Conservation (phyloP, 108 stramenopile species). For the Stephanodiscus triporus region DNA sequence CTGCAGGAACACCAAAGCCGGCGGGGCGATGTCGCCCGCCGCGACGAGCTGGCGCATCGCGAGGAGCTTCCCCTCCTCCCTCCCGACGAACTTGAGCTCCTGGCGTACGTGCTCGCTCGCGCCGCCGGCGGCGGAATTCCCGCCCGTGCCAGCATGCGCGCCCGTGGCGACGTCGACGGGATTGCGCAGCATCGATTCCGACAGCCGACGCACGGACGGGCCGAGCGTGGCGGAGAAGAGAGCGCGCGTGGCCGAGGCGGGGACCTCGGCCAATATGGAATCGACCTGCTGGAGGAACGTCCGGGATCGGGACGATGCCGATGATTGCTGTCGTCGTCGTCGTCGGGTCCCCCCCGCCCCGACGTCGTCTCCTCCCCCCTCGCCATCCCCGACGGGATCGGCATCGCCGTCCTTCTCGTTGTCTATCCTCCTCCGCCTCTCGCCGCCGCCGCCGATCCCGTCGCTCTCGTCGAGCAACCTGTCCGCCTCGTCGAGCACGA, state of each 20-base stretch:
- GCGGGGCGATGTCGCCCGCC: constrained; percentile 81
- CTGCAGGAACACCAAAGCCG: constrained; percentile 92
- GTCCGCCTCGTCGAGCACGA: constrained; percentile 98
- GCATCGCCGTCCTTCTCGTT: not conserved
- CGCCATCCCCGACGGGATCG: constrained; percentile 15
- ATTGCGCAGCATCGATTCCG: constrained; percentile 90
- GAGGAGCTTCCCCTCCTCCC: constrained; percentile 96
- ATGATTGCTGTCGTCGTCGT: constrained; percentile 46
- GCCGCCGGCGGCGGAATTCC: constrained; percentile 62
- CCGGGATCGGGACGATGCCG: constrained; percentile 74
- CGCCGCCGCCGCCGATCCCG: constrained; percentile 30
- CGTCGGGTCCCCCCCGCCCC: no score
- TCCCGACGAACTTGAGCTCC: constrained; percentile 94
- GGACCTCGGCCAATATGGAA: constrained; percentile 80
- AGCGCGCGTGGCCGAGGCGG: constrained; percentile 81
- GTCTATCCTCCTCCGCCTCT: constrained; percentile 3
- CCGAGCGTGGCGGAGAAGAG: constrained; percentile 97
- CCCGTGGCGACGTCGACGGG: constrained; percentile 90
- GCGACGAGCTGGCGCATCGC: constrained; percentile 89
- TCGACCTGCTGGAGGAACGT: constrained; percentile 94
- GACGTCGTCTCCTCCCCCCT: not conserved
- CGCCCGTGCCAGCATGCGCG: constrained; percentile 49
- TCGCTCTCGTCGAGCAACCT: constrained; percentile 88
- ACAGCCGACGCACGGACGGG: constrained; percentile 80
- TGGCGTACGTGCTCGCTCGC: constrained; percentile 87